Conservation (phyloP, 805 yeast genomes). For the Limtongia smithiae region DNA sequence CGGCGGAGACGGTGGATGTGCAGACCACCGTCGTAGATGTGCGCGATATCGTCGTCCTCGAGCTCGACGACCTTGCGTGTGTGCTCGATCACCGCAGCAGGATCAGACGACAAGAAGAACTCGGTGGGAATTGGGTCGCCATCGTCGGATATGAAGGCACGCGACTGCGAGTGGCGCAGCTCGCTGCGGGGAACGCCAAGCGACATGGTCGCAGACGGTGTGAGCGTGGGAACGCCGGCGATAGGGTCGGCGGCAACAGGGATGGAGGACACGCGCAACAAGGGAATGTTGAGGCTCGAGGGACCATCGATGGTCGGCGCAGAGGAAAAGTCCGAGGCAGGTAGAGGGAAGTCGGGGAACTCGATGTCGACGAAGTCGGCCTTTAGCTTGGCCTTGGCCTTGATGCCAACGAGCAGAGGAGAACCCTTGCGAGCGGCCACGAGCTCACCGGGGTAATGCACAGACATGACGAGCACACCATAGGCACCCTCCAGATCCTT, state of each 20-base stretch:
- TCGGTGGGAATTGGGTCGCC: constrained; percentile 91
- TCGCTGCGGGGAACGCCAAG: too few species aligned
- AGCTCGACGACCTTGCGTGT: constrained; percentile 94
- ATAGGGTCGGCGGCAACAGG: too few species aligned
- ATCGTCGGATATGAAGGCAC: constrained; percentile 94
- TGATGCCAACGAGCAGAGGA: constrained; percentile 94
- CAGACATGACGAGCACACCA: constrained; percentile 88
- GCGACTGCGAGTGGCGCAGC: constrained; percentile 87
- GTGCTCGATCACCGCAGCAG: constrained; percentile 93
- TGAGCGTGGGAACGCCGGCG: too few species aligned
- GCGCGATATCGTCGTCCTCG: constrained; percentile 98
- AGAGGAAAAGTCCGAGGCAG: constrained; percentile 1
- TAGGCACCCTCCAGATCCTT: constrained; percentile 96
- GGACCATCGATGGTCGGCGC: constrained; percentile 43
- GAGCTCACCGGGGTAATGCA: constrained; percentile 91
- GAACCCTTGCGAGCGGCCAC: constrained; percentile 98
- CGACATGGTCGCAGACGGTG: too few species aligned
- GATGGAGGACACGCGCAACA: too few species aligned
- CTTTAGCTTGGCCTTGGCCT: constrained; percentile 89
- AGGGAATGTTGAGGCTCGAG: too few species aligned
- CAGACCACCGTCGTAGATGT: constrained; percentile 94
- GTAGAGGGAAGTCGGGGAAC: constrained; percentile 57
- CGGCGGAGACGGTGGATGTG: constrained; percentile 96
- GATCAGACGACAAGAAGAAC: constrained; percentile 93
- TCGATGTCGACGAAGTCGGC: constrained; percentile 98